These are phyloP conservation scores for Phaeosphaeriaceae sp. DNA, from an alignment of 2,329 filamentous ascomycete genomes.

Conservation along the genomic window DNA sequence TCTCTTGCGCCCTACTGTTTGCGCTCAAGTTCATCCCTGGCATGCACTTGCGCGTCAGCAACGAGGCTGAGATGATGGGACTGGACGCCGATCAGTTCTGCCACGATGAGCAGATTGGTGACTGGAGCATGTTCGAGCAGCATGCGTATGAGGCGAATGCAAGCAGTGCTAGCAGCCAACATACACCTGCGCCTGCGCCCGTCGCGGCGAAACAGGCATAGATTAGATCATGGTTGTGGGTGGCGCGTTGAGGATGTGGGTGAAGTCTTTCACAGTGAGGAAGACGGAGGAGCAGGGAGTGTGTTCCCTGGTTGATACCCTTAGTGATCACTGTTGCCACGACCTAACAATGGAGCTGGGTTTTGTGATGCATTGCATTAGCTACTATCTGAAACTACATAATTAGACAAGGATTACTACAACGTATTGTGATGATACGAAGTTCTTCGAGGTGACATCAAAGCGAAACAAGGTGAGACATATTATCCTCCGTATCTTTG, in stretches of 20 bases:
- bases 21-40: conserved; percentile 63
- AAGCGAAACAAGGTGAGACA: too few relatives aligned
- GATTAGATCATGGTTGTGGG: not conserved
- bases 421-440: too few relatives aligned
- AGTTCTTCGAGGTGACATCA: too few relatives aligned
- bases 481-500: too few relatives aligned
- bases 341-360: too few relatives aligned
- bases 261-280: not conserved
- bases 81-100: conserved; percentile 63
- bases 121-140: conserved; percentile 53
- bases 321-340: too few relatives aligned
- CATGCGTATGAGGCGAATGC: conserved; percentile 26
- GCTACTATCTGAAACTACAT: too few relatives aligned
- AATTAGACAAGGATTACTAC: too few relatives aligned
- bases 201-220: conserved; percentile 16
- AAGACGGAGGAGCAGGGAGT: not conserved
- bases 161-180: conserved; percentile 34
- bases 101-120: conserved; percentile 65
- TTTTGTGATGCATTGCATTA: too few relatives aligned
- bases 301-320: not conserved
- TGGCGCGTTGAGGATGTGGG: not conserved
- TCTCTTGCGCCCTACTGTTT: conserved; percentile 60
- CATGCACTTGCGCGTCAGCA: conserved; percentile 61
- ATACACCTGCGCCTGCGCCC: conserved; percentile 6
- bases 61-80: conserved; percentile 63